These are phyloP conservation scores for Pestalotiopsis sp. DNA, from an alignment of 2,329 filamentous ascomycete genomes.

Conservation along the genomic window DNA sequence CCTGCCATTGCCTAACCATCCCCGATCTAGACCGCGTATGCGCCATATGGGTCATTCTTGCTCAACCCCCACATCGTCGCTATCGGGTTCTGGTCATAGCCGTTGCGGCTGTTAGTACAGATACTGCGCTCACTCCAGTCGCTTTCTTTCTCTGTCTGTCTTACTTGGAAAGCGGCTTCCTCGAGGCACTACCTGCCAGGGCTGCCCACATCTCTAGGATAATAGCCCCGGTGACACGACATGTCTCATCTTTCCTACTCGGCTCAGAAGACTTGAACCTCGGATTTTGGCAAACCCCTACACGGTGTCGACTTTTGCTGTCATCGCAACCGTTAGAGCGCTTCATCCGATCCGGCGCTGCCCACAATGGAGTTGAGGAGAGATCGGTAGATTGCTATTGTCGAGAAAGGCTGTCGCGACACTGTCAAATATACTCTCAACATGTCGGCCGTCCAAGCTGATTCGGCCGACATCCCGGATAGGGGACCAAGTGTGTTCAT, in stretches of 20 bases:
- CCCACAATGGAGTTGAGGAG: conserved; percentile 8
- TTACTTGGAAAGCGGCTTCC: not conserved
- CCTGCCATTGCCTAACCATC: not conserved
- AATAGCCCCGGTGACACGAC: not conserved
- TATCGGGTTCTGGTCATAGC: not conserved
- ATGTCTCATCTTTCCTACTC: not conserved
- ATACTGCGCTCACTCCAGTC: not conserved
- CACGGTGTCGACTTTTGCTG: not conserved
- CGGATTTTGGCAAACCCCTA: not conserved
- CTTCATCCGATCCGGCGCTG: not conserved
- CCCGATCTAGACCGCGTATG: not conserved
- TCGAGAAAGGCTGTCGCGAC: conserved; percentile 5
- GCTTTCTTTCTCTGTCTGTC: not conserved
- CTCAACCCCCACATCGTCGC: conserved; percentile 8
- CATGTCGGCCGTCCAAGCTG: conserved; percentile 4
- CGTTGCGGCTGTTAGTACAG: not conserved
- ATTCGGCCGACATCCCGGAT: conserved; percentile 41
- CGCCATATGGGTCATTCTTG: not conserved
- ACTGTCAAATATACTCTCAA: not conserved
- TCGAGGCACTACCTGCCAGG: not conserved
- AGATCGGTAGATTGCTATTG: not conserved
- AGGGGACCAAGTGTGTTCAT: conserved; percentile 66
- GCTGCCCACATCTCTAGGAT: not conserved
- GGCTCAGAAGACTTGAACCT: not conserved
- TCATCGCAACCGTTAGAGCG: not conserved